A percentile compares a stretch with the other conserved stretches of the same genome.
Conservation (phyloP, 23 red algal species). For the Gracilaria vermiculophylla region DNA sequence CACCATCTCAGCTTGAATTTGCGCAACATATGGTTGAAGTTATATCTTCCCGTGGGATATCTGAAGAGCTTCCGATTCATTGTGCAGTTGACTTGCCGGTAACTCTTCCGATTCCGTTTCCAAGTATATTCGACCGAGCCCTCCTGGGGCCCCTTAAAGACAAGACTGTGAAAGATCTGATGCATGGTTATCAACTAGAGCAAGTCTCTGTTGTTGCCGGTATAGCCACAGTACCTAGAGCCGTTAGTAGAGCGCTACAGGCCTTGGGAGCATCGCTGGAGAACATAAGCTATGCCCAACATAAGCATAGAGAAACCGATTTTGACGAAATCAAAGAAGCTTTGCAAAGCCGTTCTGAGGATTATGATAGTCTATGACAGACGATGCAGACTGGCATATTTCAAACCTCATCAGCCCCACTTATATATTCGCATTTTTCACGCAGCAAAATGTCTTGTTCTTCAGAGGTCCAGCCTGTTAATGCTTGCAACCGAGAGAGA, state of each 20-base stretch:
- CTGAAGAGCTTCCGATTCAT: slow-evolving; percentile 8
- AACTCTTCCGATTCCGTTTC: slow-evolving; percentile 21
- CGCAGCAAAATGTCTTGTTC: no score
- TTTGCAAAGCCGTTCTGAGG: slow-evolving; percentile 6
- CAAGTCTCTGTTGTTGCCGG: not conserved
- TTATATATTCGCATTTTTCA: no score
- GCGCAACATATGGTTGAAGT: not conserved
- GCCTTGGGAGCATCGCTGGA: not conserved
- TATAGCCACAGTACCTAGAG: not conserved
- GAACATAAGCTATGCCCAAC: not conserved
- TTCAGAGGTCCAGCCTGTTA: no score
- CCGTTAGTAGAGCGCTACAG: not conserved
- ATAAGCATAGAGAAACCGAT: not conserved
- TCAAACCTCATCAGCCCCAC: no score
- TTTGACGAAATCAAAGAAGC: not conserved
- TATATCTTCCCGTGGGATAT: not conserved
- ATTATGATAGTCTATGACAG: slow-evolving; percentile 3
- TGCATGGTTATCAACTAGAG: not conserved
- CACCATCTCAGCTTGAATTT: not conserved
- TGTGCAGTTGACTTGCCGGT: not conserved
- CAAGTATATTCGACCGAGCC: not conserved
- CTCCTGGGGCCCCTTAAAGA: not conserved
- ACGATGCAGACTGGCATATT: no score
- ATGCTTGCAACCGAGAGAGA: no score
- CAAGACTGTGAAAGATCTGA: not conserved